A percentile compares a stretch with the other conserved stretches of the same genome.
These are phyloP conservation scores for Pichia membranifaciens DNA, from an alignment of 805 yeast species.

Conservation along the genomic window DNA sequence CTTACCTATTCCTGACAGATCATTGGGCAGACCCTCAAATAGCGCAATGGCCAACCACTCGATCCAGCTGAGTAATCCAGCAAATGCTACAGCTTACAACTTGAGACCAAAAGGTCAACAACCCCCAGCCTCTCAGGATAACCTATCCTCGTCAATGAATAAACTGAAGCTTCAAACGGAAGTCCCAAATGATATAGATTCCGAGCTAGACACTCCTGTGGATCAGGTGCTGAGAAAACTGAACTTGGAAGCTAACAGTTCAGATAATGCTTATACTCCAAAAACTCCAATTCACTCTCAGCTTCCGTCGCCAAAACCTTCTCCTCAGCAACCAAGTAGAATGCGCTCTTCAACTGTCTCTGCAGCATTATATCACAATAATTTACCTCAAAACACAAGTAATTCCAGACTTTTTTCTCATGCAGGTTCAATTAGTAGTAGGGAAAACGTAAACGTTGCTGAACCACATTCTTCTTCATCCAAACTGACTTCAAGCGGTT, in stretches of 20 bases:
- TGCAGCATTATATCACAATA: neutral
- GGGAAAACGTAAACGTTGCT: neutral
- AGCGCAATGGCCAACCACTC: neutral
- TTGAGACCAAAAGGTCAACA: neutral
- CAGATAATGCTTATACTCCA: neutral
- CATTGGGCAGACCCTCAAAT: slow-evolving; percentile 8
- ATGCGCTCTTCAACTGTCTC: slow-evolving; percentile 14
- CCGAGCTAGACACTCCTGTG: slow-evolving; percentile 4
- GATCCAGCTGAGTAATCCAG: neutral
- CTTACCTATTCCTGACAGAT: slow-evolving; percentile 18
- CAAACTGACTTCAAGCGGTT: neutral
- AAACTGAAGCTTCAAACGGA: neutral
- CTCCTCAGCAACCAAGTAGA: slow-evolving; percentile 3
- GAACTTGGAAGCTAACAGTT: neutral
- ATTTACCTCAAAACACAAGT: neutral
- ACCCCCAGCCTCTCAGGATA: neutral
- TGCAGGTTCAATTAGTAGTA: neutral
- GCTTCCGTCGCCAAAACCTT: neutral
- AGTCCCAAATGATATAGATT: slow-evolving; percentile 7
- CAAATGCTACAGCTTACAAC: neutral
- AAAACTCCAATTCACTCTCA: neutral
- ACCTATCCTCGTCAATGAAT: neutral
- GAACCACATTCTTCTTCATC: neutral
- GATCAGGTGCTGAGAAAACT: slow-evolving; percentile 2
- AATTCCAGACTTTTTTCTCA: neutral